Conservation (phyloP, 2,329 filamentous ascomycete genomes). For the Onygenales sp. region DNA sequence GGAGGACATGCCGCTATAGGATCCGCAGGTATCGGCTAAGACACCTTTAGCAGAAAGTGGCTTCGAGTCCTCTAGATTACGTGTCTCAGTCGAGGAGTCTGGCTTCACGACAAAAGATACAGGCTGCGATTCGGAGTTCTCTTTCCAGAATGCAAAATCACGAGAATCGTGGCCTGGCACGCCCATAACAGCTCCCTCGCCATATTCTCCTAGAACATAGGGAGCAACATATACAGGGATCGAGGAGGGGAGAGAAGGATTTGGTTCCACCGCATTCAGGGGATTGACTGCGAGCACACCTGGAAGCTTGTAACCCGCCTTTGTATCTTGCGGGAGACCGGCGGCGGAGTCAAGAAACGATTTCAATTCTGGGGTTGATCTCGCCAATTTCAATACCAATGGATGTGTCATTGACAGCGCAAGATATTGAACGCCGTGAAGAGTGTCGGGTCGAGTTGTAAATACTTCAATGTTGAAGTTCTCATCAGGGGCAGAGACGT, state of each 20-base stretch:
- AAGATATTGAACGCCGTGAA: slow-evolving; percentile 80
- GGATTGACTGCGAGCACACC: slow-evolving; percentile 57
- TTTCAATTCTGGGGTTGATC: slow-evolving; percentile 51
- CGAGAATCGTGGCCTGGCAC: slow-evolving; percentile 76
- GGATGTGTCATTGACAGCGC: slow-evolving; percentile 67
- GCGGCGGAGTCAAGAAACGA: slow-evolving; percentile 53
- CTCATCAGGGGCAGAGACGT: slow-evolving; percentile 36
- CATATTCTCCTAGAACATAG: slow-evolving; percentile 78
- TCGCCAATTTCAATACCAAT: slow-evolving; percentile 53
- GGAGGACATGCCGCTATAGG: slow-evolving; percentile 56
- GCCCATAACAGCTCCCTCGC: slow-evolving; percentile 83
- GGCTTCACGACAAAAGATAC: slow-evolving; percentile 53
- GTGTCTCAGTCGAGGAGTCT: slow-evolving; percentile 24
- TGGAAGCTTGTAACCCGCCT: slow-evolving; percentile 58
- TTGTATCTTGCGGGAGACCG: slow-evolving; percentile 47
- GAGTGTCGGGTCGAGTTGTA: slow-evolving; percentile 75
- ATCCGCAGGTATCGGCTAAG: slow-evolving; percentile 57
- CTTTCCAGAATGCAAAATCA: slow-evolving; percentile 71
- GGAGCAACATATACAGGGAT: slow-evolving; percentile 73
- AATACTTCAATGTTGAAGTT: slow-evolving; percentile 57
- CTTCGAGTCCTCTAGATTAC: slow-evolving; percentile 36
- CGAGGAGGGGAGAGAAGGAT: slow-evolving; percentile 25
- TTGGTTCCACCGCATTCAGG: slow-evolving; percentile 47
- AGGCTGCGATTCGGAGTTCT: slow-evolving; percentile 53
- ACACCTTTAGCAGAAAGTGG: slow-evolving; percentile 58